Evolutionary conservation across 163 green algal species (phyloP), one percentile per base, ranked within the genome.

Genomic region (Smithsoniella earleae): DNA sequence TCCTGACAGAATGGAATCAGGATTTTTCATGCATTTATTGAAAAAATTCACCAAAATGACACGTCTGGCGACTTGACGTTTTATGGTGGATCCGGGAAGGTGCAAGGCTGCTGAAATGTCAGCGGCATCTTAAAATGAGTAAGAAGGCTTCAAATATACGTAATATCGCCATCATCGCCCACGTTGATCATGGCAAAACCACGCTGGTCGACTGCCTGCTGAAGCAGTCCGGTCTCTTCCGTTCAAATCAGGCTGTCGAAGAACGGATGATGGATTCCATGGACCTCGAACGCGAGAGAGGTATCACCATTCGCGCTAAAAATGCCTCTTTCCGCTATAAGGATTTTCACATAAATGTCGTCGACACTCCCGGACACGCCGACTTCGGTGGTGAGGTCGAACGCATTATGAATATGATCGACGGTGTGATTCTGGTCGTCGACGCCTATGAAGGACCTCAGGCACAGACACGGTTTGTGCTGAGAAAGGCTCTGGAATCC

Each of bases 321-420:
- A 90, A 87, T 79, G 91, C 87, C 2, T 86, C 80, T 3, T 75
- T 92, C n/a, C 34, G 55, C 54, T 88, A 82, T 46, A 79, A 80
- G 30, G 81, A 76, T 0, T 74, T 84, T 77, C 78, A 80, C 5
- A 78, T 96, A n/a, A 96, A 96, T 55, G 84, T 84, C 3, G 87
- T 96, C 25, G 91, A 96, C 79, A 96, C 91, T 1, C 91, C 91
- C 3, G 91, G 86, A 0, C 86, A 91, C 73, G 92, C 95, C 31
- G 94, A 99, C 82, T 99, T 99, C 83, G 94, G 94, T 52, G 94
- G 94, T 1, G 94, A 99, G 82, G 94, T 99, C 27, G 94, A 99
- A 86, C 90, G 95, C 34, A 91, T 98, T 43, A 87, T 99, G 46
- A 97, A 97, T 84, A 99, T 99, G 94, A 94, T 89, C 66, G 94